Conservation (phyloP, 129 eudicot genomes). For the Flaveria bidentis region DNA sequence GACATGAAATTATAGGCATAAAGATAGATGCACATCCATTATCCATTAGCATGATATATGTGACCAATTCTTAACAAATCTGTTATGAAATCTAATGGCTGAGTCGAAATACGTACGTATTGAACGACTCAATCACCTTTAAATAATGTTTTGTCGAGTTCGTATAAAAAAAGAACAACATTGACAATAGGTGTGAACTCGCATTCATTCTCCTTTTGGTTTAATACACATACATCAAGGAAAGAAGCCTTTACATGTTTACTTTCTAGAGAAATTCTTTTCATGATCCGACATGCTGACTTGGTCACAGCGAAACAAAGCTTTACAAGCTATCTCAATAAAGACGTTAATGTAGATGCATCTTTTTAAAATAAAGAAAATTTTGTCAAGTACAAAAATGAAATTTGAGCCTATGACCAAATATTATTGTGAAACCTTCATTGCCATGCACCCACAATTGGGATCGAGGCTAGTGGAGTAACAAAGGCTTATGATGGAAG, state of each 20-base stretch:
- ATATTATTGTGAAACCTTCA: slow-evolving; percentile 28
- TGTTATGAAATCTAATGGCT: neutral
- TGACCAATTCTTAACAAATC: neutral
- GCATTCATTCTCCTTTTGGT: neutral
- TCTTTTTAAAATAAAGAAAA: neutral
- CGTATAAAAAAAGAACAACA: neutral
- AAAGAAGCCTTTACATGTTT: slow-evolving; percentile 21
- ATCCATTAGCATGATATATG: neutral
- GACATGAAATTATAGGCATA: slow-evolving; percentile 15
- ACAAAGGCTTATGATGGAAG: slow-evolving; percentile 21
- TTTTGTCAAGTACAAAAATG: slow-evolving; percentile 8
- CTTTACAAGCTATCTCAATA: neutral
- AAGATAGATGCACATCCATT: slow-evolving; percentile 19
- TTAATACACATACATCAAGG: neutral
- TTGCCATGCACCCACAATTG: slow-evolving; percentile 25
- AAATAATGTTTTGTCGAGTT: slow-evolving; percentile 1
- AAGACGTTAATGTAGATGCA: neutral
- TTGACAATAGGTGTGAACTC: slow-evolving; percentile 18
- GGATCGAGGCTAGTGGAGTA: slow-evolving; percentile 31
- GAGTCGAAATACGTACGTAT: neutral
- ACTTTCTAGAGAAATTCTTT: neutral
- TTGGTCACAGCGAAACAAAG: neutral
- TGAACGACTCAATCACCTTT: neutral
- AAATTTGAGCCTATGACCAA: slow-evolving; percentile 23
- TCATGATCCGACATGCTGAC: slow-evolving; percentile 21